These are phyloP conservation scores for Chrysoporthe austroafricana DNA, from an alignment of 2,329 filamentous ascomycete genomes.

Conservation along the genomic window DNA sequence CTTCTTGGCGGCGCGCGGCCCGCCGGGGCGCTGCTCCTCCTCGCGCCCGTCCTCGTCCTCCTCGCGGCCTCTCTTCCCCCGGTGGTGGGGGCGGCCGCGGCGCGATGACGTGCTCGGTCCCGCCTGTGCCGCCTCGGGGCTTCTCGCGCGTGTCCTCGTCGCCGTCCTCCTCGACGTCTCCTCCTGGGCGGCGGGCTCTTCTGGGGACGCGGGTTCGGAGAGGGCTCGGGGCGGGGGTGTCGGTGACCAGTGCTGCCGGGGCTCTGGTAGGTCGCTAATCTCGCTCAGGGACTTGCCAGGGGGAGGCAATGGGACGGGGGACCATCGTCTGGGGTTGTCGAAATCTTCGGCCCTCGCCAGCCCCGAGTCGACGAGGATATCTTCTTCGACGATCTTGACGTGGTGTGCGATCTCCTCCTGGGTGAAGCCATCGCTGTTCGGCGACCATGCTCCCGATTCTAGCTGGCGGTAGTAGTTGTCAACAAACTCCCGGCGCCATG, in stretches of 20 bases:
- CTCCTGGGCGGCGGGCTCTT: background rate
- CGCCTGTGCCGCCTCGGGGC: background rate
- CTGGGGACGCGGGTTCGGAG: background rate
- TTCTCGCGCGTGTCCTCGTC: background rate
- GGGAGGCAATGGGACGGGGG: background rate
- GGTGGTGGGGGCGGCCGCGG: background rate
- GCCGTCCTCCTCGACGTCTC: background rate
- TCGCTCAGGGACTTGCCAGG: conserved; percentile 17
- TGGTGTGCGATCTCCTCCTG: background rate
- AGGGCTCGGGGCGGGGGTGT: background rate
- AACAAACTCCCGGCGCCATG: conserved; percentile 11
- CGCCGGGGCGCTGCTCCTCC: background rate
- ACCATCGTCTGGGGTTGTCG: background rate
- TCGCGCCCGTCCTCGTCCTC: background rate
- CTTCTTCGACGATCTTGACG: background rate
- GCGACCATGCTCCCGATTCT: background rate
- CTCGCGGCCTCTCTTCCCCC: conserved; percentile 7
- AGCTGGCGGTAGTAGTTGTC: background rate
- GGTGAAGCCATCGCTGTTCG: background rate
- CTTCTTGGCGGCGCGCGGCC: background rate
- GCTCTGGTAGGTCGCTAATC: background rate
- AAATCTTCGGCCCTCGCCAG: conserved; percentile 6
- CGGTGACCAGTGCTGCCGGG: background rate
- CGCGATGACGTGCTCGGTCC: conserved; percentile 6
- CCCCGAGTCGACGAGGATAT: conserved; percentile 2